Evolutionary conservation across 2,329 filamentous ascomycete genomes (phyloP), one percentile per base, ranked within the genome.

Genomic region (Neopestalotiopsis rosae): DNA sequence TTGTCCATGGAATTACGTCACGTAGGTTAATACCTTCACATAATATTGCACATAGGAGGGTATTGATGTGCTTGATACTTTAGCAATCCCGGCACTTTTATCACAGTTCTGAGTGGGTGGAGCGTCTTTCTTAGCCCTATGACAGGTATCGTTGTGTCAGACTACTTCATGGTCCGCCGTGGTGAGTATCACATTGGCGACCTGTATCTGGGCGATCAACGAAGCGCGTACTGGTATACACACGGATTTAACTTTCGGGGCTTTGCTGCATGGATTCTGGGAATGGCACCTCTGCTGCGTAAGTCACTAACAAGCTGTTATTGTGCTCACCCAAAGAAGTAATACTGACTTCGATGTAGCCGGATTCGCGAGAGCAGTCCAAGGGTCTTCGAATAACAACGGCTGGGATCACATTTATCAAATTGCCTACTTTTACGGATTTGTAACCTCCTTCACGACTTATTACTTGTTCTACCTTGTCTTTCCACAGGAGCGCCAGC

Each of bases 41-140:
- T 20, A 9, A 24, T n/a, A n/a, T 6, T 17, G 9, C 17, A 7
- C 9, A 2, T 0, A n/a, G 9, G 6, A 52, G 9, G 45, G n/a
- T 52, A 24, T n/a, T 52, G 17, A 52, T 6, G n/a, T 9, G 45
- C 14, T 52, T 5, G 4, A 52, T 10, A 52, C 9, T 5, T n/a
- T 79, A 52, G 45, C 1, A 81, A 78, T 1, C 83, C 83, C 0
- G 76, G 77, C 3, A 85, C 80, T 1, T 86, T 87, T 75, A 76
- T 78, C 63, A 76, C 74, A 2, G 76, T 78, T 2, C 70, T 78
- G 4, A 74, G 72, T n/a, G 74, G 75, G 3, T 78, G 73, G 74
- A 72, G 76, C 1, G 81, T 87, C n/a, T 86, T 87, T 72, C 76
- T 87, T 2, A 82, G 79, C 1, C 84, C 85, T 0, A 81, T 85